Percentiles rank a stretch among this genome's conserved stretches.
phyloP scores from a whole-genome alignment of 768 basidiomycete species.

The Rhodotorula graminis region DNA sequence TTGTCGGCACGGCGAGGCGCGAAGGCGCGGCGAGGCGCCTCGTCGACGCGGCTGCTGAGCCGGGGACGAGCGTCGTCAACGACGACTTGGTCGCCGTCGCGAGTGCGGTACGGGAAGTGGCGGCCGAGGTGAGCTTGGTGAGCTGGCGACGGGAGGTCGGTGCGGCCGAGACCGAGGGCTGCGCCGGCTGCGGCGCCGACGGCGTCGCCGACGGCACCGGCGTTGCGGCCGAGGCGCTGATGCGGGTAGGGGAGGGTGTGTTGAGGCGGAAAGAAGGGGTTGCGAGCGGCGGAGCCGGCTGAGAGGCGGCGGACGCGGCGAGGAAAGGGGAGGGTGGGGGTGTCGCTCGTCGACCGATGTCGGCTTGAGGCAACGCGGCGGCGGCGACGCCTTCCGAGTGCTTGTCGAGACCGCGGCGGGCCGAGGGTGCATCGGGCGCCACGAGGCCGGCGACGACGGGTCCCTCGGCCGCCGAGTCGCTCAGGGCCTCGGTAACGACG shows the following conservation, averaged over 20 bases:
- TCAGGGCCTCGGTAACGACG: no score
- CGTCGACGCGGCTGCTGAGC: neutral
- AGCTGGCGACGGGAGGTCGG: constrained; percentile 21
- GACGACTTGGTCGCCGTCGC: neutral
- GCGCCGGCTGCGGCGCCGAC: neutral
- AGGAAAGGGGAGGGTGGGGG: neutral
- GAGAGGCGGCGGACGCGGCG: neutral
- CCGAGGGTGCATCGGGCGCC: no score
- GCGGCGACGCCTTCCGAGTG: no score
- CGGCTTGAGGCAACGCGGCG: no score
- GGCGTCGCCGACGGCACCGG: neutral
- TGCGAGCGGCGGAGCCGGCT: neutral
- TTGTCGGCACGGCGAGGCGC: neutral
- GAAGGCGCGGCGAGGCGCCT: neutral
- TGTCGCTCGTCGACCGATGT: no score
- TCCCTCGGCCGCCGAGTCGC: no score
- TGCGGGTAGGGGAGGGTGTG: neutral
- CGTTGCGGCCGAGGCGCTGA: neutral
- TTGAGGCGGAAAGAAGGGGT: neutral
- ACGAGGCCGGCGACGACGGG: no score
- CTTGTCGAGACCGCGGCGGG: no score
- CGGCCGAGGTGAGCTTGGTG: constrained; percentile 15
- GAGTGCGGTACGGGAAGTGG: neutral
- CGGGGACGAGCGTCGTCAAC: constrained; percentile 6
- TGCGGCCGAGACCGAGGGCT: neutral